A percentile compares a stretch with the other conserved stretches of the same genome.
Conservation (phyloP, 164 flowering plant species). For the Paratinospora sagittata region DNA sequence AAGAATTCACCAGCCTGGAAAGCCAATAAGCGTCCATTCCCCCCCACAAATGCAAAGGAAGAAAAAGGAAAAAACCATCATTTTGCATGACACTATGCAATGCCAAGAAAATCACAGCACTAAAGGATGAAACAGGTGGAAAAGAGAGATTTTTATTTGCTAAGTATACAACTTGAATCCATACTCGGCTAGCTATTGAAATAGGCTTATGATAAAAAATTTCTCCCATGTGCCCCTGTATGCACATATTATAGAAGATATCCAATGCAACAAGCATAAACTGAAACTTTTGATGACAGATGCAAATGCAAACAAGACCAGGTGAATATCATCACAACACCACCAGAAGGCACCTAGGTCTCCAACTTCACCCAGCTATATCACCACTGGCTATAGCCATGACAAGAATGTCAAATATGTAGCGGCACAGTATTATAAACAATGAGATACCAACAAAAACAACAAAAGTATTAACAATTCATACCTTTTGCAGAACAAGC, state of each 20-base stretch:
- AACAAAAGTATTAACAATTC: not conserved
- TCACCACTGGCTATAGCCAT: not conserved
- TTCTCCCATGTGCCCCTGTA: too few relatives aligned
- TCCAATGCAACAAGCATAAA: too few relatives aligned
- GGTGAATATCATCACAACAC: too few relatives aligned
- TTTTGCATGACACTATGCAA: slow-evolving; percentile 5
- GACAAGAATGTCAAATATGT: not conserved
- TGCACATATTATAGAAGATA: too few relatives aligned
- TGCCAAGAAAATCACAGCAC: not conserved
- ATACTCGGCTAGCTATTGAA: too few relatives aligned
- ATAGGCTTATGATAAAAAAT: too few relatives aligned
- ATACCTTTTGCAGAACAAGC: slow-evolving; percentile 86
- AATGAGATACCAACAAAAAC: not conserved
- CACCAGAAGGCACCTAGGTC: not conserved
- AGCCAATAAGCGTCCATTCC: not conserved
- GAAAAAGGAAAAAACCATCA: too few relatives aligned
- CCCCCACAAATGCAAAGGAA: not conserved
- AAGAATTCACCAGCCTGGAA: slow-evolving; percentile 88
- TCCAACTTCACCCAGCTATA: too few relatives aligned
- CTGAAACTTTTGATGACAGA: too few relatives aligned
- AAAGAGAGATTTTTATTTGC: too few relatives aligned
- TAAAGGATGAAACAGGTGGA: not conserved
- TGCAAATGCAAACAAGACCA: too few relatives aligned
- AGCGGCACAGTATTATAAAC: not conserved
- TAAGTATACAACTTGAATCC: too few relatives aligned